phyloP scores from a whole-genome alignment of 805 yeast genomes.

The Zygosaccharomyces gambellarensis region DNA sequence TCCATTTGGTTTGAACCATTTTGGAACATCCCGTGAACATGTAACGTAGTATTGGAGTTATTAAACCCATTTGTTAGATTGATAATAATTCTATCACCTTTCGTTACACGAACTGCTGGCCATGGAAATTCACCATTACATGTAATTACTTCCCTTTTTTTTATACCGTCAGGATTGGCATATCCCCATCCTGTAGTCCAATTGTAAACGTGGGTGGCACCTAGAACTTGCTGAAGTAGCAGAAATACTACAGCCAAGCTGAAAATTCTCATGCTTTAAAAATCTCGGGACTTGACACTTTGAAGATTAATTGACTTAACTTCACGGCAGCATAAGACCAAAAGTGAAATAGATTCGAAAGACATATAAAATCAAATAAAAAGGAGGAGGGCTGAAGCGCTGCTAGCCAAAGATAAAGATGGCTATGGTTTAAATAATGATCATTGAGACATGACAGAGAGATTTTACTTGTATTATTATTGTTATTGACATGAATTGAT shows the following conservation, averaged over 20 bases:
- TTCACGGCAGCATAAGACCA: too few species aligned
- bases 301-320: too few species aligned
- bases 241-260: background rate
- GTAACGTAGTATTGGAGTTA: slow-evolving; percentile 64
- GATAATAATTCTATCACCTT: slow-evolving; percentile 73
- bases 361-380: background rate
- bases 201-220: slow-evolving; percentile 53
- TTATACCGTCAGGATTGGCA: slow-evolving; percentile 39
- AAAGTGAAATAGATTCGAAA: background rate
- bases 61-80: slow-evolving; percentile 70
- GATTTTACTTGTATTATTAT: background rate
- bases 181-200: slow-evolving; percentile 61
- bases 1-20: slow-evolving; percentile 74
- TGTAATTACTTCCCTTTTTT: slow-evolving; percentile 40
- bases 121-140: slow-evolving; percentile 64
- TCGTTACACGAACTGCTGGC: slow-evolving; percentile 72
- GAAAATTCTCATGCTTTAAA: background rate
- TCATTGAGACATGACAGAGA: background rate
- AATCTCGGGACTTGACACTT: too few species aligned
- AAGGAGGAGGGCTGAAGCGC: background rate
- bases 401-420: background rate
- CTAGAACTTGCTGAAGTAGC: slow-evolving; percentile 8
- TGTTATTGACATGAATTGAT: background rate
- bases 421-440: background rate
- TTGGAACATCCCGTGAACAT: slow-evolving; percentile 88